Percentiles rank a stretch among this genome's conserved stretches.
phyloP scores from a whole-genome alignment of 257 asterid species.

The Craterostigma plantagineum region DNA sequence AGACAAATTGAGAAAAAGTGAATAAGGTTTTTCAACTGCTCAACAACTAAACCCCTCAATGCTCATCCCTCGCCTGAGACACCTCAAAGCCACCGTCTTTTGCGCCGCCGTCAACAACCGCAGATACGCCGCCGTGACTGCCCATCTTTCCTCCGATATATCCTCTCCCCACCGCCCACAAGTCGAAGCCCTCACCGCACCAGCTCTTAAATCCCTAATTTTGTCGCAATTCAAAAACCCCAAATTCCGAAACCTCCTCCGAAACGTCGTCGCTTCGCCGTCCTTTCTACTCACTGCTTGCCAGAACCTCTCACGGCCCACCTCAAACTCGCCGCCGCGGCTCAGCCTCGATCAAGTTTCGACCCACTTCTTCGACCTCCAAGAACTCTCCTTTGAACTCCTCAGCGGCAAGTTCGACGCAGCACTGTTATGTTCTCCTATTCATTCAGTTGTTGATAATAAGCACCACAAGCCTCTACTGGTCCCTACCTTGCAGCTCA shows the following conservation, averaged over 20 bases:
- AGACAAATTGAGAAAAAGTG: too few relatives aligned
- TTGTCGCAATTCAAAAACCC: slow-evolving; percentile 34
- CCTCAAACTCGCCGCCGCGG: slow-evolving; percentile 18
- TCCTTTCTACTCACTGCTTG: slow-evolving; percentile 80
- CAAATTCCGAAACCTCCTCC: slow-evolving; percentile 56
- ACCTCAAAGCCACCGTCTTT: too few relatives aligned
- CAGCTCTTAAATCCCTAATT: slow-evolving; percentile 37
- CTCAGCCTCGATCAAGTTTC: slow-evolving; percentile 37
- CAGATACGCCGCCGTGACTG: not conserved
- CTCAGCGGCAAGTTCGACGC: slow-evolving; percentile 23
- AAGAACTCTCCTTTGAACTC: slow-evolving; percentile 52
- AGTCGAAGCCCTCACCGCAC: slow-evolving; percentile 19
- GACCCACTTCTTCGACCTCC: slow-evolving; percentile 39
- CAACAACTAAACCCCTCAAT: too few relatives aligned
- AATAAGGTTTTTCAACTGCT: too few relatives aligned
- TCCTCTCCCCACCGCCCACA: too few relatives aligned
- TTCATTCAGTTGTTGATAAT: slow-evolving; percentile 10
- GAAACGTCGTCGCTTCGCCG: slow-evolving; percentile 60
- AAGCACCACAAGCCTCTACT: slow-evolving; percentile 17
- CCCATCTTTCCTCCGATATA: too few relatives aligned
- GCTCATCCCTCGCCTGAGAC: too few relatives aligned
- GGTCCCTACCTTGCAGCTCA: slow-evolving; percentile 77
- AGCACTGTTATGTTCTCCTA: slow-evolving; percentile 27
- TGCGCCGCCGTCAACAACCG: too few relatives aligned
- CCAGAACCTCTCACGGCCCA: slow-evolving; percentile 29